phyloP scores from a whole-genome alignment of 2,329 filamentous ascomycete species.

The Apiospora pterosperma region DNA sequence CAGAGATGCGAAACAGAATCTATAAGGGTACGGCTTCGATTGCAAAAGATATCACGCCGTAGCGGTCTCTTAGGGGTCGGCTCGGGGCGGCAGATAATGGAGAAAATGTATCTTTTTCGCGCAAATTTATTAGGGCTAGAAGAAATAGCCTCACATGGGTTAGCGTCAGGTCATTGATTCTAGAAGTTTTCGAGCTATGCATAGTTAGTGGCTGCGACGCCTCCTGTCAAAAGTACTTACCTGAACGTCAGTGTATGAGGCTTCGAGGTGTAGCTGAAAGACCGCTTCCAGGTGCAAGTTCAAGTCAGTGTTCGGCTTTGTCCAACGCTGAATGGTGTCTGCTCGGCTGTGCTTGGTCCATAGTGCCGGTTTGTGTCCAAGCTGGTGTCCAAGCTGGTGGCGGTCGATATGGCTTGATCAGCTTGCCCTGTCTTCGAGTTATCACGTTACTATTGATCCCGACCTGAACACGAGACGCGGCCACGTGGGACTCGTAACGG shows the following conservation, averaged over 20 bases:
- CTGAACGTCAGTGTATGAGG: background rate
- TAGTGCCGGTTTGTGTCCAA: background rate
- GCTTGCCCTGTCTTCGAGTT: background rate
- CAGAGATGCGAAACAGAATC: no score
- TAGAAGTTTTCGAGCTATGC: background rate
- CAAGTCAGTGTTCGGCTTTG: background rate
- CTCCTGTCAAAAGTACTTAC: background rate
- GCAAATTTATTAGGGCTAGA: background rate
- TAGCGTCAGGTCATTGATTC: background rate
- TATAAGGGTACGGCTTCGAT: no score
- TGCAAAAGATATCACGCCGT: background rate
- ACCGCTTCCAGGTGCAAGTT: background rate
- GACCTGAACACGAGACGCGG: background rate
- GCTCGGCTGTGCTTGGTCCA: background rate
- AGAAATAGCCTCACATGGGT: background rate
- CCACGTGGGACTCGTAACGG: background rate
- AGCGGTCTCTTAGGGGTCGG: background rate
- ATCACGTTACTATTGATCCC: background rate
- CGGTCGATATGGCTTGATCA: background rate
- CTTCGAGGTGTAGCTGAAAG: background rate
- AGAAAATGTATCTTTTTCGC: background rate
- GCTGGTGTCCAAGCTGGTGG: background rate
- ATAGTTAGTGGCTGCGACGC: background rate
- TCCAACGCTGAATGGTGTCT: background rate
- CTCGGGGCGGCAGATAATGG: background rate